Percentiles rank a stretch among this genome's conserved stretches.
Conservation (phyloP, 2,329 filamentous ascomycete species). For the Elsinoe arachidis region DNA sequence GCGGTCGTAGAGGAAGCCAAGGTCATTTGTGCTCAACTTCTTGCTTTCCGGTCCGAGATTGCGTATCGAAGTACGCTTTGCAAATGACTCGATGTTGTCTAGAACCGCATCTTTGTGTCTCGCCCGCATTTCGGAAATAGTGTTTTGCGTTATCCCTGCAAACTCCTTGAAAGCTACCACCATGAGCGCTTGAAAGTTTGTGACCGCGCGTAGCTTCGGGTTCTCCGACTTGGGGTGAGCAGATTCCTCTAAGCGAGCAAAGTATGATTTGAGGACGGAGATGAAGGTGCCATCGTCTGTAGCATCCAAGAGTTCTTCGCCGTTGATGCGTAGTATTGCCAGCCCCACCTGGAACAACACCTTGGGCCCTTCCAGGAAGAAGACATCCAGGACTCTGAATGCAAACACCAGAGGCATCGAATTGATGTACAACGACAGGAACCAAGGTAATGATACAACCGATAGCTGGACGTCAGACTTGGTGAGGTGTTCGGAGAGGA, state of each 20-base stretch:
- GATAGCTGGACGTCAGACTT: slow-evolving; percentile 96
- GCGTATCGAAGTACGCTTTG: slow-evolving; percentile 89
- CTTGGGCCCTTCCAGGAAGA: slow-evolving; percentile 96
- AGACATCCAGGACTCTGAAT: slow-evolving; percentile 91
- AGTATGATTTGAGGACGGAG: slow-evolving; percentile 90
- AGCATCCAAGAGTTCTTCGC: slow-evolving; percentile 88
- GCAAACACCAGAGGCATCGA: slow-evolving; percentile 98
- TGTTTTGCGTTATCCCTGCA: slow-evolving; percentile 85
- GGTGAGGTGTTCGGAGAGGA: slow-evolving; percentile 95
- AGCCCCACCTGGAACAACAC: slow-evolving; percentile 94
- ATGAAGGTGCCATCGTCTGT: slow-evolving; percentile 95
- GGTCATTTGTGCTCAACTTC: slow-evolving; percentile 71
- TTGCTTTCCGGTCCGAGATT: slow-evolving; percentile 97
- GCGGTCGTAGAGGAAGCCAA: slow-evolving; percentile 83
- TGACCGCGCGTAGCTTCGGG: slow-evolving; percentile 85
- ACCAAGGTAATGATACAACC: slow-evolving; percentile 95
- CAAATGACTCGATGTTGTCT: slow-evolving; percentile 93
- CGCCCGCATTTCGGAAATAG: slow-evolving; percentile 75
- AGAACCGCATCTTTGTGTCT: slow-evolving; percentile 93
- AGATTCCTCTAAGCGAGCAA: slow-evolving; percentile 84
- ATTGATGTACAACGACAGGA: slow-evolving; percentile 96
- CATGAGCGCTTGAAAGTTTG: slow-evolving; percentile 95
- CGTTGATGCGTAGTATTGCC: slow-evolving; percentile 94
- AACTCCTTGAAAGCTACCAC: slow-evolving; percentile 99
- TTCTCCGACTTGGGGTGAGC: slow-evolving; percentile 95